Percentiles rank a stretch among this genome's conserved stretches.
phyloP scores from a whole-genome alignment of 305 asterid species.

The Fraxinus latifolia region DNA sequence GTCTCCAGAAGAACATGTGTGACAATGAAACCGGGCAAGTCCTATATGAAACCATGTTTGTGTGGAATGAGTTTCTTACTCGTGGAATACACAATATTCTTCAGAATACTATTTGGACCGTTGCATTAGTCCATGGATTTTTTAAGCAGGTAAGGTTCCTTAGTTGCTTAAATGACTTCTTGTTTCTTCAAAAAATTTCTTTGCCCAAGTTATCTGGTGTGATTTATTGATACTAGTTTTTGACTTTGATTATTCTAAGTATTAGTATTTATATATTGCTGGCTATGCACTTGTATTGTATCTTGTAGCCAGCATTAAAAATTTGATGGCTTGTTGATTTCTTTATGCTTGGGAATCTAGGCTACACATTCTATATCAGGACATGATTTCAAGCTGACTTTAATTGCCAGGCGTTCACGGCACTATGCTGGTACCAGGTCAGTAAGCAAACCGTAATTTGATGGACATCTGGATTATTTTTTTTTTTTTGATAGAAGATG shows the following conservation, averaged over 20 bases:
- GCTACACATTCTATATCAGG: conserved; percentile 70
- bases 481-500: background rate
- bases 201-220: background rate
- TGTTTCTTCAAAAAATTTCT: background rate
- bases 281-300: background rate
- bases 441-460: conserved; percentile 13
- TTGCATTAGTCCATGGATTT: conserved; percentile 91
- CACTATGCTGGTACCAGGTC: conserved; percentile 99
- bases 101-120: conserved; percentile 89
- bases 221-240: background rate
- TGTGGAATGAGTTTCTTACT: conserved; percentile 97
- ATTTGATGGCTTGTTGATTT: conserved; percentile 28
- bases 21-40: conserved; percentile 56
- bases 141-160: conserved; percentile 75
- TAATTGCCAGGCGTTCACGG: conserved; percentile 90
- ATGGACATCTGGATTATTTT: background rate
- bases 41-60: conserved; percentile 87
- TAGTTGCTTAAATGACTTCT: conserved; percentile 6
- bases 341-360: conserved; percentile 45
- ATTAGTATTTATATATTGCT: background rate
- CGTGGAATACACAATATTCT: conserved; percentile 78
- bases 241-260: background rate
- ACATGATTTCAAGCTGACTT: conserved; percentile 66
- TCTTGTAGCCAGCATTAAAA: conserved; percentile 9
- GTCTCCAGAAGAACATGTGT: conserved; percentile 84